Evolutionary conservation across 2,329 filamentous ascomycete genomes (phyloP).

Genomic region (Aspergillus vadensis): DNA sequence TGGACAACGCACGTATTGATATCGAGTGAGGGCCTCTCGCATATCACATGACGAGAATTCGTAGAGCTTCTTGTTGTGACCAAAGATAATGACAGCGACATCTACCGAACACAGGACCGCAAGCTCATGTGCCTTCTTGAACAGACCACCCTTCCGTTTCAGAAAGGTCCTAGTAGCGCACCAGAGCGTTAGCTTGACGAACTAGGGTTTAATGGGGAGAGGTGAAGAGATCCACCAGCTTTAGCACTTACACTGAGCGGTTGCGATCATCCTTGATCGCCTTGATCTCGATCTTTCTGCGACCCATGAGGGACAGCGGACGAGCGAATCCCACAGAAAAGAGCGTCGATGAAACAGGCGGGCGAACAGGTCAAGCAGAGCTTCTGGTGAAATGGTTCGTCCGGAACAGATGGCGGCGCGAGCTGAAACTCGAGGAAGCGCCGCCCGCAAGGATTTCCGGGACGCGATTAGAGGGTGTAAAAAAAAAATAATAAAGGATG

Average conservation of each 20-base stretch:
- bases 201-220: neutral
- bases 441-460: slow-evolving; percentile 11
- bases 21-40: slow-evolving; percentile 82
- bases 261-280: slow-evolving; percentile 98
- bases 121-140: slow-evolving; percentile 99
- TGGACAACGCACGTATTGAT: slow-evolving; percentile 75
- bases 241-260: slow-evolving; percentile 80
- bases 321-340: slow-evolving; percentile 18
- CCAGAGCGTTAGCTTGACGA: neutral
- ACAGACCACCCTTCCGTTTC: slow-evolving; percentile 96
- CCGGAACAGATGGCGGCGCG: slow-evolving; percentile 14
- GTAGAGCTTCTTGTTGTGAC: slow-evolving; percentile 98
- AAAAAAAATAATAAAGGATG: neutral
- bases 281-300: slow-evolving; percentile 99
- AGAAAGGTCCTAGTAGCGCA: slow-evolving; percentile 74
- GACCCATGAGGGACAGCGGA: slow-evolving; percentile 67
- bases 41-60: slow-evolving; percentile 96
- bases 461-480: slow-evolving; percentile 12
- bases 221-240: neutral
- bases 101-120: slow-evolving; percentile 98
- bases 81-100: slow-evolving; percentile 97
- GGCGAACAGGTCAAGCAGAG: slow-evolving; percentile 1
- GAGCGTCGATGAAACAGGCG: slow-evolving; percentile 14
- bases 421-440: slow-evolving; percentile 16
- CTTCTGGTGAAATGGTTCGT: slow-evolving; percentile 9